Conservation (phyloP, 305 asterid species). For the Fraxinus nigra region DNA sequence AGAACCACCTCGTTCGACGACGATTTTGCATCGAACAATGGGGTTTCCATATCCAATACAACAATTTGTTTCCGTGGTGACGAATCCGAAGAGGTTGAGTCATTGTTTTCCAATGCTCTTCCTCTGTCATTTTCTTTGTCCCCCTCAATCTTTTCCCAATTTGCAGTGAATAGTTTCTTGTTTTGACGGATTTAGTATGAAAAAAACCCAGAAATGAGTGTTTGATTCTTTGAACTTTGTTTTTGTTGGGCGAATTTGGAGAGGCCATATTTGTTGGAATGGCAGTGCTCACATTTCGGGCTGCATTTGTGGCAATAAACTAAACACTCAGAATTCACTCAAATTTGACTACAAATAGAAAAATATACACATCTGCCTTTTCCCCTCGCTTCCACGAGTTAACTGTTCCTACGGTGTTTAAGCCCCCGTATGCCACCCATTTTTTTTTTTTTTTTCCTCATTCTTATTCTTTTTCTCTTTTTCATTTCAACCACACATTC, state of each 20-base stretch:
- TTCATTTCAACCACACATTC: no score
- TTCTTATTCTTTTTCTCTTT: no score
- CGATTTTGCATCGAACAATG: constrained; percentile 12
- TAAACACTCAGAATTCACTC: neutral
- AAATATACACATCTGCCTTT: neutral
- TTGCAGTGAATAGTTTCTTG: neutral
- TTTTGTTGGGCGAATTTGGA: neutral
- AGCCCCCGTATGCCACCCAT: no score
- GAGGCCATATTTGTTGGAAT: neutral
- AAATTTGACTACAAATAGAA: neutral
- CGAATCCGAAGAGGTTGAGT: constrained; percentile 51
- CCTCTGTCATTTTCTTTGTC: constrained; percentile 35
- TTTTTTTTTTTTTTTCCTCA: no score
- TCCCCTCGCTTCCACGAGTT: neutral
- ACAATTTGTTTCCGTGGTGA: constrained; percentile 22
- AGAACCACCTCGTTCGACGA: constrained; percentile 30
- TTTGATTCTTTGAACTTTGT: neutral
- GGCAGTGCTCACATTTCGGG: neutral
- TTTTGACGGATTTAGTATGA: neutral
- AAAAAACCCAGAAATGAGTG: neutral
- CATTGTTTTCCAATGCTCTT: constrained; percentile 59
- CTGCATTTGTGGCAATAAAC: neutral
- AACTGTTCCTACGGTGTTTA: no score
- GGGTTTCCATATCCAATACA: constrained; percentile 51
- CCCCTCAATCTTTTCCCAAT: constrained; percentile 52